A percentile compares a stretch with the other conserved stretches of the same genome.
phyloP scores from a whole-genome alignment of 2,329 filamentous ascomycete species.

The Aspergillus quadrilineatus region DNA sequence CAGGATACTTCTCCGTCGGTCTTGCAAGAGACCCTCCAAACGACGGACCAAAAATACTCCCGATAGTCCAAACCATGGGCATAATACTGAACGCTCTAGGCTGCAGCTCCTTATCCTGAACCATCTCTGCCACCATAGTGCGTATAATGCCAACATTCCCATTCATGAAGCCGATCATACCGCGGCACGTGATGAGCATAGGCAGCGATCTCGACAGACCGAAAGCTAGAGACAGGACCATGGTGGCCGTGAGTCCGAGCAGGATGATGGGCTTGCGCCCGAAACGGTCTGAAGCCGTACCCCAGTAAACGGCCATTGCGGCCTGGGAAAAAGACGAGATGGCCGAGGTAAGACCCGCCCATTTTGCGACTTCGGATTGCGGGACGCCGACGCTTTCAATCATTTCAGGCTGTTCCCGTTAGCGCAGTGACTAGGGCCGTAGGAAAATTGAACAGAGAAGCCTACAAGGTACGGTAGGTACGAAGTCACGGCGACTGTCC shows the following conservation, averaged over 20 bases:
- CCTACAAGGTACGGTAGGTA: constrained; percentile 61
- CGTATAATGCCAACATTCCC: constrained; percentile 93
- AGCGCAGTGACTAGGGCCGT: not conserved
- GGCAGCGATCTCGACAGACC: constrained; percentile 75
- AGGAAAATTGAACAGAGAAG: constrained; percentile 1
- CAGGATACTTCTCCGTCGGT: constrained; percentile 72
- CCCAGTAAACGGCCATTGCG: constrained; percentile 71
- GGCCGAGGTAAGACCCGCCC: constrained; percentile 73
- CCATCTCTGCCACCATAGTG: constrained; percentile 90
- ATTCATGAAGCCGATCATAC: constrained; percentile 78
- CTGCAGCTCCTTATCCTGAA: constrained; percentile 81
- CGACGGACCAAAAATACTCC: constrained; percentile 81
- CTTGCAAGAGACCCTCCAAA: constrained; percentile 85
- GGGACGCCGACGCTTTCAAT: constrained; percentile 73
- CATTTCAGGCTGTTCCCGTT: constrained; percentile 64
- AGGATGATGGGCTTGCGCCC: constrained; percentile 84
- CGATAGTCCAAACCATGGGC: constrained; percentile 86
- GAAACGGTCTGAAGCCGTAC: constrained; percentile 71
- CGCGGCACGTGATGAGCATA: constrained; percentile 77
- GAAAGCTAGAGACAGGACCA: constrained; percentile 78
- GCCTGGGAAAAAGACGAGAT: constrained; percentile 72
- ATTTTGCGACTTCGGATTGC: constrained; percentile 68
- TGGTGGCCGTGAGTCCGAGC: constrained; percentile 70
- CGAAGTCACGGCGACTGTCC: constrained; percentile 60
- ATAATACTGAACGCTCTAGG: constrained; percentile 89